A percentile compares a stretch with the other conserved stretches of the same genome.
phyloP scores from a whole-genome alignment of 2,329 filamentous ascomycete species.

The Aureobasidium subglaciale region DNA sequence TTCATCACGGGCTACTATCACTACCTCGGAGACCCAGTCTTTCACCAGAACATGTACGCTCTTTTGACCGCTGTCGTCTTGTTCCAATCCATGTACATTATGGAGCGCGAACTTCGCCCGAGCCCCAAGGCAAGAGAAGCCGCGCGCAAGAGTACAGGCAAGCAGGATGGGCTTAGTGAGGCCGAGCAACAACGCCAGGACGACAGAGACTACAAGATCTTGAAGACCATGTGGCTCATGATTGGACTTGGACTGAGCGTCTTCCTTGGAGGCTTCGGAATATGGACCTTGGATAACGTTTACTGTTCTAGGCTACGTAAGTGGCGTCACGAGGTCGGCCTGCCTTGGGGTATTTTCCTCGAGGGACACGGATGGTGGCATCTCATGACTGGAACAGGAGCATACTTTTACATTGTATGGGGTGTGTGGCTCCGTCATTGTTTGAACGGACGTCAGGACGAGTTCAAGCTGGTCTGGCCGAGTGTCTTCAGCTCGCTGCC shows the following conservation, averaged over 20 bases:
- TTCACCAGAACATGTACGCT: slow-evolving; percentile 76
- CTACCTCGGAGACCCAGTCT: slow-evolving; percentile 70
- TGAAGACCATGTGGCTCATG: slow-evolving; percentile 70
- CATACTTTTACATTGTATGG: slow-evolving; percentile 80
- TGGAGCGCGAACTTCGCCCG: slow-evolving; percentile 61
- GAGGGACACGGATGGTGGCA: slow-evolving; percentile 74
- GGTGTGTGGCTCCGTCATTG: slow-evolving; percentile 74
- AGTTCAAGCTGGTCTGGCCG: slow-evolving; percentile 66
- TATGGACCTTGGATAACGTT: slow-evolving; percentile 76
- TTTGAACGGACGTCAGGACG: slow-evolving; percentile 63
- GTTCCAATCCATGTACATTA: slow-evolving; percentile 67
- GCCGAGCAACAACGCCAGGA: slow-evolving; percentile 43
- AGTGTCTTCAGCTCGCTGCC: slow-evolving; percentile 51
- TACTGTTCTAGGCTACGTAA: slow-evolving; percentile 59
- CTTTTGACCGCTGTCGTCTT: slow-evolving; percentile 64
- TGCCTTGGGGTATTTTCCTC: slow-evolving; percentile 74
- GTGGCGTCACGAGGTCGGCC: slow-evolving; percentile 60
- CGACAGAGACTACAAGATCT: slow-evolving; percentile 48
- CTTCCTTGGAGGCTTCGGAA: slow-evolving; percentile 66
- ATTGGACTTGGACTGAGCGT: slow-evolving; percentile 59
- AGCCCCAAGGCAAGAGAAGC: slow-evolving; percentile 41
- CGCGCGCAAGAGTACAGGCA: slow-evolving; percentile 21
- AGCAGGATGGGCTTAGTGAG: slow-evolving; percentile 16
- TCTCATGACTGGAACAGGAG: slow-evolving; percentile 72
- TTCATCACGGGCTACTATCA: slow-evolving; percentile 79